Conservation (phyloP, 2,329 filamentous ascomycete genomes). For the Xylariaceae sp. region DNA sequence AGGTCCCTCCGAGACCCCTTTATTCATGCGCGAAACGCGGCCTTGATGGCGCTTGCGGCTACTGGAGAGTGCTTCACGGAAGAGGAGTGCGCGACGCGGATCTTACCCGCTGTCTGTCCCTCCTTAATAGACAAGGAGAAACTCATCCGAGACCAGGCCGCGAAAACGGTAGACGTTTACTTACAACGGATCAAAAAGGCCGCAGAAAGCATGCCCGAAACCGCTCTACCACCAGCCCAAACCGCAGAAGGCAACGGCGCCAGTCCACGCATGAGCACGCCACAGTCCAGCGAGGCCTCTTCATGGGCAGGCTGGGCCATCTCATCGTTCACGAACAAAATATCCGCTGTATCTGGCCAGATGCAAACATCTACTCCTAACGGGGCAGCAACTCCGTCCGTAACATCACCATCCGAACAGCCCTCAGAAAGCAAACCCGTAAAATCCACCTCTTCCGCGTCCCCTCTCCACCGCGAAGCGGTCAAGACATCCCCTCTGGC, state of each 20-base stretch:
- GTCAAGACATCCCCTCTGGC: slow-evolving; percentile 47
- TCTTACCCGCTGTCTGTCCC: slow-evolving; percentile 80
- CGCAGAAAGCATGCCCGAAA: slow-evolving; percentile 72
- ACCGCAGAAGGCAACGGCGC: slow-evolving; percentile 41
- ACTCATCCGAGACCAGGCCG: slow-evolving; percentile 84
- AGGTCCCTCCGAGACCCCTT: slow-evolving; percentile 89
- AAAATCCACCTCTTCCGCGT: slow-evolving; percentile 47
- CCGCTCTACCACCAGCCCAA: slow-evolving; percentile 61
- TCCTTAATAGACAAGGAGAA: slow-evolving; percentile 92
- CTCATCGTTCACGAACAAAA: slow-evolving; percentile 94
- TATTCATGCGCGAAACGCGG: slow-evolving; percentile 85
- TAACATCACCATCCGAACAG: slow-evolving; percentile 37
- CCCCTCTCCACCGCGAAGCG: slow-evolving; percentile 56
- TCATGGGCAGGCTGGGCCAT: slow-evolving; percentile 96
- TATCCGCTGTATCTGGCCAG: slow-evolving; percentile 77
- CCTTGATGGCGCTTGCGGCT: slow-evolving; percentile 76
- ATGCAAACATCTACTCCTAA: slow-evolving; percentile 59
- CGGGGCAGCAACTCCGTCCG: slow-evolving; percentile 35
- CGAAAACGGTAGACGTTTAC: slow-evolving; percentile 83
- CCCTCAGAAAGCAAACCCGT: slow-evolving; percentile 33
- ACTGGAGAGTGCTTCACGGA: slow-evolving; percentile 83
- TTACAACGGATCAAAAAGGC: slow-evolving; percentile 75
- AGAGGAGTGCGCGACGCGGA: slow-evolving; percentile 78
- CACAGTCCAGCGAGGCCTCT: slow-evolving; percentile 56
- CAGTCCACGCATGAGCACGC: slow-evolving; percentile 69